A percentile compares a stretch with the other conserved stretches of the same genome.
phyloP scores from a whole-genome alignment of 345 rosid genomes.

The Salix viminalis region DNA sequence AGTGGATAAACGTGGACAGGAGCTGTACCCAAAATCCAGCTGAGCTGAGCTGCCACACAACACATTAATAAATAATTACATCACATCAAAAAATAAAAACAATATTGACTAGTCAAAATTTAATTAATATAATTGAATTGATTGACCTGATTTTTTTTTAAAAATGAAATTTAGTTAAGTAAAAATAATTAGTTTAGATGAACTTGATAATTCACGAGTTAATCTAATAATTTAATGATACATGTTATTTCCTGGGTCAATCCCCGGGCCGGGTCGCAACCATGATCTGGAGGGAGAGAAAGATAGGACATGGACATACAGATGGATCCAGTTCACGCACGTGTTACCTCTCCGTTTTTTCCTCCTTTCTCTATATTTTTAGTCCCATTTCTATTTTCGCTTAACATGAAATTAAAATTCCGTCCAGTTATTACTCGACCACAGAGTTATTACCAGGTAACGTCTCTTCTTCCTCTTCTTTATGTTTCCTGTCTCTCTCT shows the following conservation, averaged over 20 bases:
- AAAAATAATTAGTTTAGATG: too few species aligned
- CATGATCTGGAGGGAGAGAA: neutral
- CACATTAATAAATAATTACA: neutral
- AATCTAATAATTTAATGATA: too few species aligned
- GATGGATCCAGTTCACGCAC: conserved; percentile 24
- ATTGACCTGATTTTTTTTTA: too few species aligned
- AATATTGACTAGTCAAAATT: too few species aligned
- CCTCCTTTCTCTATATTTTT: conserved; percentile 10
- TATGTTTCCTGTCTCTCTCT: neutral
- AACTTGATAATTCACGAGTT: too few species aligned
- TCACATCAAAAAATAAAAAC: too few species aligned
- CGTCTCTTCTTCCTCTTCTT: neutral
- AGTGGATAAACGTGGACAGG: neutral
- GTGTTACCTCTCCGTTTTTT: conserved; percentile 11
- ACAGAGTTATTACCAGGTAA: conserved; percentile 19
- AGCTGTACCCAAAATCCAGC: neutral
- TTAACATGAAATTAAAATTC: neutral
- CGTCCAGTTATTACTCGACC: neutral
- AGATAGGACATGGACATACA: conserved; percentile 4
- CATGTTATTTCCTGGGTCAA: too few species aligned
- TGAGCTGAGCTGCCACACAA: conserved; percentile 1
- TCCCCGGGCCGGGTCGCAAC: too few species aligned
- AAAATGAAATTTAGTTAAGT: too few species aligned
- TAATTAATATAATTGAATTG: too few species aligned
- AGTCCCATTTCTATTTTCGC: conserved; percentile 6